Base-by-base conservation (phyloP, 2,329 filamentous ascomycete species). In the Beauveria asiatica region DNA sequence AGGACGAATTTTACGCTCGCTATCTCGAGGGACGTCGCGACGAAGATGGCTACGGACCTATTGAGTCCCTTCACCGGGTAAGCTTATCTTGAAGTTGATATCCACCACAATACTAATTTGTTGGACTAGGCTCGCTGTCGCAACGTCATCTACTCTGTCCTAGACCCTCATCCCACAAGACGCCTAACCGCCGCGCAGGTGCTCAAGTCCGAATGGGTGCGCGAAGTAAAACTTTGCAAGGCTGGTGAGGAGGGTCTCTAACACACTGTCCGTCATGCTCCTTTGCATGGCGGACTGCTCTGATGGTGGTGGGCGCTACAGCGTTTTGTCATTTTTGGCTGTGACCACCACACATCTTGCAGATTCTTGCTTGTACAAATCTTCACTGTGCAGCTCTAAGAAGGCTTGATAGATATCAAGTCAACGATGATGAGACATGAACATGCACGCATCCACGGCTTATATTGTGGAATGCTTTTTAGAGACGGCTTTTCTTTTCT, bases 111-210 rank as follows among this genome's bases (percentile, higher is more conserved):
- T 5, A 13, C 55, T 57, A 57, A 57, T 37, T 30, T 6, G 5
- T 49, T 8, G 13, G 13, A 13, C 17, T 65, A 97, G 93, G 92
- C 92, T 67, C 91, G 93, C 68, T 99, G 94, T 76, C 89, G 94
- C 64, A 99, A 99, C 69, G 94, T 99, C 69, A 97, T 99, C 71
- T 99, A 99, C 77, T 97, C 92, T 23, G 96, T 99, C 65, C 83
- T 99, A 50, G 94, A 99, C 70, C 94, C 94, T 33, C 97, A 96
- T 72, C 92, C 94, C 27, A 84, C 84, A 61, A 88, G 94, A 65
- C 90, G 94, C 67, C 93, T 99, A 72, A 97, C 92, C 33, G 93
- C 94, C 61, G 93, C 92, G 45, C 94, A 99, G 76, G 91, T 97
- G 61, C 85, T 99, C 69, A 96, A 96, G 75, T 97, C 93, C 5